phyloP scores from a whole-genome alignment of 371 early-diverging fungal genomes.

The Conidiobolus incongruus region DNA sequence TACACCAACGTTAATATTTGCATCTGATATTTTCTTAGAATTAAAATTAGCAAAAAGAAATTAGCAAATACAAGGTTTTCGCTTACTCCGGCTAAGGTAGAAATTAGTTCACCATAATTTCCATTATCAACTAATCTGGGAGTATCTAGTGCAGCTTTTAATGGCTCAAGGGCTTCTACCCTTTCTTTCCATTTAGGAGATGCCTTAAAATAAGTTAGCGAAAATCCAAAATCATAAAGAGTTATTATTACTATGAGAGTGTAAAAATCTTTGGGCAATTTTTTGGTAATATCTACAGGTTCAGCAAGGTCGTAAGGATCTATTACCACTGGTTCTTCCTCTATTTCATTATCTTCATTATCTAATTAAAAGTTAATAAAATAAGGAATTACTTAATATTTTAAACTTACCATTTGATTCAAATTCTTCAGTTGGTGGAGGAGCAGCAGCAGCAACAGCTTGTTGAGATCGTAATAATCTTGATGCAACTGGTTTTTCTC shows the following conservation, averaged over 20 bases:
- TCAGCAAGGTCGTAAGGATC: slow-evolving; percentile 70
- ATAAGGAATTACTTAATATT: neutral
- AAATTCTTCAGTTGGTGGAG: slow-evolving; percentile 11
- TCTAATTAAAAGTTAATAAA: slow-evolving; percentile 6
- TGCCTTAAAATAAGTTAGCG: slow-evolving; percentile 11
- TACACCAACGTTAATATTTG: slow-evolving; percentile 65
- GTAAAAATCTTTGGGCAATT: slow-evolving; percentile 61
- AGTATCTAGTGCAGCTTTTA: slow-evolving; percentile 39
- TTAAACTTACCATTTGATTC: neutral
- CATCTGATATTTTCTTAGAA: slow-evolving; percentile 22
- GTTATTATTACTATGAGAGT: slow-evolving; percentile 21
- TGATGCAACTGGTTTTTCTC: slow-evolving; percentile 33
- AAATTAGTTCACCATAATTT: slow-evolving; percentile 58
- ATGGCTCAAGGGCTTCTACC: slow-evolving; percentile 65
- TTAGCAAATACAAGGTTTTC: neutral
- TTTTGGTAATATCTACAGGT: slow-evolving; percentile 68
- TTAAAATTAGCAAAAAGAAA: neutral
- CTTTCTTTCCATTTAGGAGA: slow-evolving; percentile 92
- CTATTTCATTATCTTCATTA: slow-evolving; percentile 12
- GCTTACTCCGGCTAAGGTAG: slow-evolving; percentile 53
- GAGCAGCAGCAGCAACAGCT: slow-evolving; percentile 18
- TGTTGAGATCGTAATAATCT: slow-evolving; percentile 65
- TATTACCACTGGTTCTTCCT: slow-evolving; percentile 25
- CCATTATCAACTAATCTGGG: slow-evolving; percentile 54
- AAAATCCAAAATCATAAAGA: neutral